These are phyloP conservation scores for Kwoniella pini DNA, from an alignment of 768 basidiomycete genomes.

Conservation along the genomic window DNA sequence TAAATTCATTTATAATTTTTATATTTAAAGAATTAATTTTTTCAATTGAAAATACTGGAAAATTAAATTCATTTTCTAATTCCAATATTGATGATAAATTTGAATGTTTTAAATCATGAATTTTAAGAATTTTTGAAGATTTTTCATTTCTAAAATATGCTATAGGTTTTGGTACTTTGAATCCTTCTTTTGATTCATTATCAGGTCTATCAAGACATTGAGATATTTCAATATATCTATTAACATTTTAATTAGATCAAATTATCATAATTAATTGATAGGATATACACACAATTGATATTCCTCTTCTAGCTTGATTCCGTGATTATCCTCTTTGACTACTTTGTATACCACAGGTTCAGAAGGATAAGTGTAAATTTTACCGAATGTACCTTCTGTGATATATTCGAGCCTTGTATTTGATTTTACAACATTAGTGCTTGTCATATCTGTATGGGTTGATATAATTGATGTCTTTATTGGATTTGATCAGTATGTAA, in stretches of 20 bases:
- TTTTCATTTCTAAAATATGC: too few species aligned
- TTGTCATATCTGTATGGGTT: not conserved
- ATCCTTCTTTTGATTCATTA: too few species aligned
- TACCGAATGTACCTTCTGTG: conserved; percentile 4
- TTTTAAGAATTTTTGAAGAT: too few species aligned
- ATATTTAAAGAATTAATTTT: not conserved
- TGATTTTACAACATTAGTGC: not conserved
- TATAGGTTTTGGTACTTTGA: too few species aligned
- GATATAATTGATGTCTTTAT: too few species aligned
- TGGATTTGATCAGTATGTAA: too few species aligned
- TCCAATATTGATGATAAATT: too few species aligned
- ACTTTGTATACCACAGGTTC: not conserved
- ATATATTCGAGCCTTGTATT: not conserved
- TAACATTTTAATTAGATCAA: too few species aligned
- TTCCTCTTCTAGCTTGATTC: not conserved
- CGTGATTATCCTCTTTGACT: not conserved
- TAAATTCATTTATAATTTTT: not conserved
- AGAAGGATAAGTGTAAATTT: not conserved
- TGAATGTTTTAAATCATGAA: too few species aligned
- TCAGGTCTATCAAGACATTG: too few species aligned
- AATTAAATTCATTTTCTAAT: not conserved
- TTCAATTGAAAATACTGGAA: not conserved
- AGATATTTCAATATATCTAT: too few species aligned
- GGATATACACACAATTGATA: not conserved
- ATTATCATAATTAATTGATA: too few species aligned